Conservation (phyloP, 2,329 filamentous ascomycete genomes). For the Aspergillus pseudonomiae region DNA sequence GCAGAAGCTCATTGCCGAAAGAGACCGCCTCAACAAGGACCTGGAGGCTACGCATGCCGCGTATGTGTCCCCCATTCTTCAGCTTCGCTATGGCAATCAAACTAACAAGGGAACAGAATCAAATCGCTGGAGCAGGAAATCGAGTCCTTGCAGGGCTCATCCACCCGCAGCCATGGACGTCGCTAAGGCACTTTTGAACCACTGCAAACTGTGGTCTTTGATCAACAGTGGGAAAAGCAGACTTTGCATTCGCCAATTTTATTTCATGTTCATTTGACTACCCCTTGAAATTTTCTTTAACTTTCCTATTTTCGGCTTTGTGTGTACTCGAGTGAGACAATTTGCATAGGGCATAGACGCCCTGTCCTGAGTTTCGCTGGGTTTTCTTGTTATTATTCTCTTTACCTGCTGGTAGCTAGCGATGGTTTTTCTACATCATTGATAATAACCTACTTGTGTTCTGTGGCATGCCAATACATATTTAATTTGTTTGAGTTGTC, state of each 20-base stretch:
- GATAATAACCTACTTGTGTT: conserved; percentile 47
- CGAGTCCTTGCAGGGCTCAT: conserved; percentile 87
- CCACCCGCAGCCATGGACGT: conserved; percentile 88
- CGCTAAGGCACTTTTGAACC: conserved; percentile 60
- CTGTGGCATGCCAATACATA: conserved; percentile 44
- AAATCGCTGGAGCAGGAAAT: conserved; percentile 76
- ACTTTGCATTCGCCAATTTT: conserved; percentile 33
- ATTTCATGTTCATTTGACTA: conserved; percentile 39
- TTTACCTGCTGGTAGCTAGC: conserved; percentile 46
- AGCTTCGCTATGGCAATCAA: neutral
- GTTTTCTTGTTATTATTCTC: conserved; percentile 36
- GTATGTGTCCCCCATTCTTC: conserved; percentile 38
- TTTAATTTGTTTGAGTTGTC: conserved; percentile 32
- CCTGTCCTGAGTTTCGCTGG: conserved; percentile 29
- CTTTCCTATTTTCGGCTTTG: conserved; percentile 29
- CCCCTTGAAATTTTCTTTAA: conserved; percentile 30
- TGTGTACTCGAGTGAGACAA: conserved; percentile 33
- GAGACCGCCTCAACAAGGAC: conserved; percentile 99
- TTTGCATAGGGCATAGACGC: conserved; percentile 25
- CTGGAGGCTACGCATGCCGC: conserved; percentile 94
- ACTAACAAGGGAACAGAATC: conserved; percentile 46
- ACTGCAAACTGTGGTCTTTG: conserved; percentile 24
- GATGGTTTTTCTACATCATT: conserved; percentile 44
- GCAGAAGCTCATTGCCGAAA: conserved; percentile 98
- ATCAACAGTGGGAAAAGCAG: conserved; percentile 31